Evolutionary conservation across 108 stramenopile genomes (phyloP).

Genomic region (Cyclotella sp.): DNA sequence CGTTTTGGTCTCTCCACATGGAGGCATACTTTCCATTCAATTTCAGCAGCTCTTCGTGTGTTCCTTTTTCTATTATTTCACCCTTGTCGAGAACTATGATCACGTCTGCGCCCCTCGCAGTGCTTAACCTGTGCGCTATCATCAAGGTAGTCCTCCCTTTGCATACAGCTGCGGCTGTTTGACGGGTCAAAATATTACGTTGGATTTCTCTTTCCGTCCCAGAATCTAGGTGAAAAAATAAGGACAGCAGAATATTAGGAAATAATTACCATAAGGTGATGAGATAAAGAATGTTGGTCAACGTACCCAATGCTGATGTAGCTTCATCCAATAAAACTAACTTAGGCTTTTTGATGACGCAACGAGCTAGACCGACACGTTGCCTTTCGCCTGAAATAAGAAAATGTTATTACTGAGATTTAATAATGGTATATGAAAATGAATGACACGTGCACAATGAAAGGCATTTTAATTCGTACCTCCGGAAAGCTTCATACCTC

Average conservation of each 20-base stretch:
- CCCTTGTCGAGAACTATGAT: conserved; percentile 73
- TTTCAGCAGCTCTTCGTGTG: conserved; percentile 56
- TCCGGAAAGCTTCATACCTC: conserved; percentile 85
- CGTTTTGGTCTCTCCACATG: conserved; percentile 56
- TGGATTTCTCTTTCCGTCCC: conserved; percentile 66
- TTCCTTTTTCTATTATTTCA: conserved; percentile 41
- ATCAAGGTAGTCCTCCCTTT: conserved; percentile 67
- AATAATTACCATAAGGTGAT: not conserved
- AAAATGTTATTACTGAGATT: not conserved
- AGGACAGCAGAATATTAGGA: not conserved
- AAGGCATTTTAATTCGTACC: conserved; percentile 31
- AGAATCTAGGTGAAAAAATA: conserved; percentile 33
- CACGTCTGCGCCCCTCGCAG: conserved; percentile 63
- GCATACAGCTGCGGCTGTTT: conserved; percentile 35
- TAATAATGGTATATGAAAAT: not conserved
- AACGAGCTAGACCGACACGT: conserved; percentile 81
- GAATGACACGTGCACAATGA: not conserved
- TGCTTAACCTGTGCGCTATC: conserved; percentile 84
- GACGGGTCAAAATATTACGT: conserved; percentile 47
- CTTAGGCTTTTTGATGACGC: conserved; percentile 57
- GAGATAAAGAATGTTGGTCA: not conserved
- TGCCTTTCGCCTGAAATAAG: conserved; percentile 60
- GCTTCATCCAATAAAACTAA: conserved; percentile 87
- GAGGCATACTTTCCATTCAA: conserved; percentile 47
- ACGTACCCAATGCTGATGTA: conserved; percentile 73